Evolutionary conservation across 73 alveolate species (phyloP).

Genomic region (Paramecium pentaurelia): DNA sequence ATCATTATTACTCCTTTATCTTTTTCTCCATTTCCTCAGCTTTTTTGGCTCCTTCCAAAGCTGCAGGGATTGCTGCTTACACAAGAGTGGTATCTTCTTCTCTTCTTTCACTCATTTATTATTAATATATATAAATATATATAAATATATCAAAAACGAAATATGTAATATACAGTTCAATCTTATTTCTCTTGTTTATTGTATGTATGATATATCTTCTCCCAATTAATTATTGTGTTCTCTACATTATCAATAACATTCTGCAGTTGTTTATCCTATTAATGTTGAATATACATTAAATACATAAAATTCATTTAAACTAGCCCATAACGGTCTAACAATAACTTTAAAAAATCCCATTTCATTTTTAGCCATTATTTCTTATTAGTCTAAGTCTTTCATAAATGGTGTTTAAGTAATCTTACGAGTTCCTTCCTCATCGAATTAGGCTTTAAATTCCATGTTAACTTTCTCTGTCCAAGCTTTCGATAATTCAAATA

Average conservation of each 20-base stretch:
- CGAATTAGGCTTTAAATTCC: slow-evolving; percentile 49
- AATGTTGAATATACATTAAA: background rate
- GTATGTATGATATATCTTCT: background rate
- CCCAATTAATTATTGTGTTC: slow-evolving; percentile 28
- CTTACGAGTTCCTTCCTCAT: slow-evolving; percentile 37
- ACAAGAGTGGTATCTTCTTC: background rate
- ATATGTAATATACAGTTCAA: background rate
- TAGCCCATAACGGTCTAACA: slow-evolving; percentile 60
- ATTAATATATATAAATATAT: background rate
- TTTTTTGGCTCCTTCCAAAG: background rate
- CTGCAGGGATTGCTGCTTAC: background rate
- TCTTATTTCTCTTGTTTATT: background rate
- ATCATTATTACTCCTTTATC: background rate
- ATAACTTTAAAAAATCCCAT: slow-evolving; percentile 55
- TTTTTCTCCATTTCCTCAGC: background rate
- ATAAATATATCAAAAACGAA: background rate
- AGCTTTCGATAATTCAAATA: background rate
- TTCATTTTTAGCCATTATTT: slow-evolving; percentile 51
- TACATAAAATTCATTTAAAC: slow-evolving; percentile 48
- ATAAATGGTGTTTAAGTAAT: slow-evolving; percentile 52
- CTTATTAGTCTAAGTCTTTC: slow-evolving; percentile 45
- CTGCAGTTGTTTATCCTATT: background rate
- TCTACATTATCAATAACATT: background rate
- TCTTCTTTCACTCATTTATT: background rate
- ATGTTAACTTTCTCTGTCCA: slow-evolving; percentile 55